Percentiles rank a stretch among this genome's conserved stretches.
Evolutionary conservation across 2,329 filamentous ascomycete species (phyloP).

Genomic region (Cladosporium sp.): DNA sequence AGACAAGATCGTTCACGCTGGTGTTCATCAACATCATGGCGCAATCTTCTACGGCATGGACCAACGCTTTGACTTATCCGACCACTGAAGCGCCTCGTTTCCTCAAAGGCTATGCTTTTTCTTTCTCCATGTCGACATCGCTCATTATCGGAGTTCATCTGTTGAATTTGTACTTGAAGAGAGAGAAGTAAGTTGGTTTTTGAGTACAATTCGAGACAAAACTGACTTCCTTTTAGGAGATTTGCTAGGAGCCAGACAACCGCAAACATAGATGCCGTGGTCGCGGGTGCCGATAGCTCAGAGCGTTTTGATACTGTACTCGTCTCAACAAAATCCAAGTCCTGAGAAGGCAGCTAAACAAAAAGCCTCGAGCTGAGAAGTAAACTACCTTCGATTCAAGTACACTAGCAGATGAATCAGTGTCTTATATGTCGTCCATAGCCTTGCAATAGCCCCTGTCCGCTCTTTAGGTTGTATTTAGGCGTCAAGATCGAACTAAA

Average conservation of each 20-base stretch:
- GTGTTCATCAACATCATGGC: constrained; percentile 56
- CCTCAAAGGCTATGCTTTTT: constrained; percentile 46
- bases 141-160: constrained; percentile 32
- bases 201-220: neutral
- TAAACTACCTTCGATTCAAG: no score
- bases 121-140: constrained; percentile 41
- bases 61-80: constrained; percentile 53
- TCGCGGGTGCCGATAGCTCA: neutral
- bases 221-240: neutral
- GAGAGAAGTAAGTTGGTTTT: neutral
- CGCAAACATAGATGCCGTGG: neutral
- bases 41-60: constrained; percentile 59
- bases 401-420: no score
- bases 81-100: constrained; percentile 48
- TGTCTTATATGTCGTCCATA: no score
- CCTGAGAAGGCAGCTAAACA: neutral
- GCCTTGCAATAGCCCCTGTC: no score
- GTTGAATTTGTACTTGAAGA: neutral
- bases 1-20: constrained; percentile 52
- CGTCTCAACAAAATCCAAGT: neutral
- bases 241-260: neutral
- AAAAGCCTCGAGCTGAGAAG: neutral
- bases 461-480: no score
- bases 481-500: no score
- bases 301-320: neutral